Conservation (phyloP, 129 eudicot species). For the Centella asiatica region DNA sequence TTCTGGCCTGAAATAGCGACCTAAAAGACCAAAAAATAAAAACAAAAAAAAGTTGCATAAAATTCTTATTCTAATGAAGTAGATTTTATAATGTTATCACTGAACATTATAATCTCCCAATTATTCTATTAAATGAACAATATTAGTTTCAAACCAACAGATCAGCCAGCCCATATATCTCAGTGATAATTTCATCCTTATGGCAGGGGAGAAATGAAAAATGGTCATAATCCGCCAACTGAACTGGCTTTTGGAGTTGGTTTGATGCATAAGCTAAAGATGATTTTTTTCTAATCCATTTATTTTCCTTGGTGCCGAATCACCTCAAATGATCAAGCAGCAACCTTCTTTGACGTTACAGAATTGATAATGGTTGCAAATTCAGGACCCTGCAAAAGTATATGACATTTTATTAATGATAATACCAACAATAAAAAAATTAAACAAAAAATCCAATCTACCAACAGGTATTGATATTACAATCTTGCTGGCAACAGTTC, state of each 20-base stretch:
- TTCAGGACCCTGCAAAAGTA: constrained; percentile 79
- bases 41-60: not conserved
- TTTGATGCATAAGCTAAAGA: constrained; percentile 19
- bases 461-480: too few relatives aligned
- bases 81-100: not conserved
- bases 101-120: not conserved
- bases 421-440: too few relatives aligned
- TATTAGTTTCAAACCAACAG: not conserved
- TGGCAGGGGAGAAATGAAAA: constrained; percentile 1
- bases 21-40: not conserved
- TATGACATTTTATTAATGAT: too few relatives aligned
- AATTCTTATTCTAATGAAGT: constrained; percentile 10
- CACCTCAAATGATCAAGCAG: constrained; percentile 52
- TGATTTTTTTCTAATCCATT: constrained; percentile 19
- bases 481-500: too few relatives aligned
- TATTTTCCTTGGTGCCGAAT: constrained; percentile 25
- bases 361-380: constrained; percentile 89
- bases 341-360: constrained; percentile 88
- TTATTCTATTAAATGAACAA: not conserved
- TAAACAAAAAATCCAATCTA: too few relatives aligned
- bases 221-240: constrained; percentile 22
- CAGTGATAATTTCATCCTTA: not conserved
- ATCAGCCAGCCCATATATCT: not conserved
- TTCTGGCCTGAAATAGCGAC: too few relatives aligned
- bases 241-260: constrained; percentile 12